Conservation (phyloP, 2,329 filamentous ascomycete species). For the Fusarium xylarioides region DNA sequence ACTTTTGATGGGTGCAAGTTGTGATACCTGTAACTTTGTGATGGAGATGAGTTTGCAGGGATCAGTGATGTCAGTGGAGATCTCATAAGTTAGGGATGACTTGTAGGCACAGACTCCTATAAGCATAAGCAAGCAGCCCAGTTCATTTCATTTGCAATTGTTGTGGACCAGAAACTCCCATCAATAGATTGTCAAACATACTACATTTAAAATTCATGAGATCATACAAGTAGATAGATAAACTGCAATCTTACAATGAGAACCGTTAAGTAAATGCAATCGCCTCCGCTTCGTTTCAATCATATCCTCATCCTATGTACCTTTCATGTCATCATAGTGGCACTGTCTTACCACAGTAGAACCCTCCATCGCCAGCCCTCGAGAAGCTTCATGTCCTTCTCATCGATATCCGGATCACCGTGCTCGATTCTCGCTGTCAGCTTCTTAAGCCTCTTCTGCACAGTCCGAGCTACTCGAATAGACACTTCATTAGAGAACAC, state of each 20-base stretch:
- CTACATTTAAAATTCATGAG: neutral
- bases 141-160: neutral
- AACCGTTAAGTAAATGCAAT: constrained; percentile 28
- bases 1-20: neutral
- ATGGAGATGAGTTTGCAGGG: neutral
- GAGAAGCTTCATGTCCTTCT: constrained; percentile 59
- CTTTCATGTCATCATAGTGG: constrained; percentile 2
- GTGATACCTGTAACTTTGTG: neutral
- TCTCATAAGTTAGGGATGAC: constrained; percentile 1
- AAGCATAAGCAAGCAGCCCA: neutral
- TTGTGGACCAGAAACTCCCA: neutral
- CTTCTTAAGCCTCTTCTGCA: constrained; percentile 59
- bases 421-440: constrained; percentile 58
- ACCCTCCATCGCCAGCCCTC: constrained; percentile 67
- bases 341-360: constrained; percentile 53
- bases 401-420: constrained; percentile 56
- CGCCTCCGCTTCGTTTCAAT: constrained; percentile 43
- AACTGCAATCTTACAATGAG: neutral
- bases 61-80: neutral
- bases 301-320: constrained; percentile 43
- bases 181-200: neutral
- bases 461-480: constrained; percentile 62
- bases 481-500: constrained; percentile 68
- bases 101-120: neutral
- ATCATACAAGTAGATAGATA: constrained; percentile 11